Percentiles rank a stretch among this genome's conserved stretches.
phyloP scores from a whole-genome alignment of 1,284 basidiomycete species.

The Trametes polyzona region DNA sequence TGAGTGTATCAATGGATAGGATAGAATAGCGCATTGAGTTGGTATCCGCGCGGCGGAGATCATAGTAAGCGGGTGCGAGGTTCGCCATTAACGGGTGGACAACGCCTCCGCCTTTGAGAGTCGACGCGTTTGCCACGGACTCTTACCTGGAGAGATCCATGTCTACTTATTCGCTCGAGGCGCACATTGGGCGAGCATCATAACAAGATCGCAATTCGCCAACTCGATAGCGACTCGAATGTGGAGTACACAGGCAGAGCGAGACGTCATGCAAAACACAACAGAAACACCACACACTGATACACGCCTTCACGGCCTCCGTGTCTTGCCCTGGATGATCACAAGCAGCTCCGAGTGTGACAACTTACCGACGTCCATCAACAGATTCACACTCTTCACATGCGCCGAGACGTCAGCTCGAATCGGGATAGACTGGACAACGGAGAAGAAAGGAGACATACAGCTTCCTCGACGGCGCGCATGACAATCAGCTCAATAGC shows the following conservation, averaged over 20 bases:
- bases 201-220: no score
- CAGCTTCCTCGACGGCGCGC: constrained; percentile 76
- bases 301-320: constrained; percentile 53
- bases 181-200: no score
- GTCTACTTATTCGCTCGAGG: no score
- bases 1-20: no score
- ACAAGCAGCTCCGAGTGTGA: constrained; percentile 58
- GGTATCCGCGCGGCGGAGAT: no score
- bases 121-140: no score
- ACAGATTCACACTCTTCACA: constrained; percentile 56
- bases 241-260: not conserved
- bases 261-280: not conserved
- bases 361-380: constrained; percentile 55
- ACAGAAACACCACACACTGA: not conserved
- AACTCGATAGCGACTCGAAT: no score
- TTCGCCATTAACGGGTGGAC: no score
- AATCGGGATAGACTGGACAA: not conserved
- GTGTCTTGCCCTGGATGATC: constrained; percentile 69
- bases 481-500: constrained; percentile 77
- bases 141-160: no score
- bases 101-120: no score
- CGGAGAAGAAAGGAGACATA: constrained; percentile 36
- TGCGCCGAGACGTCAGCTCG: not conserved
- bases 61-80: no score
- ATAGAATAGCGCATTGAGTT: no score